A percentile compares a stretch with the other conserved stretches of the same genome.
These are phyloP conservation scores for Astrothelium subdiscretum DNA, from an alignment of 495 filamentous ascomycete species.

Conservation along the genomic window DNA sequence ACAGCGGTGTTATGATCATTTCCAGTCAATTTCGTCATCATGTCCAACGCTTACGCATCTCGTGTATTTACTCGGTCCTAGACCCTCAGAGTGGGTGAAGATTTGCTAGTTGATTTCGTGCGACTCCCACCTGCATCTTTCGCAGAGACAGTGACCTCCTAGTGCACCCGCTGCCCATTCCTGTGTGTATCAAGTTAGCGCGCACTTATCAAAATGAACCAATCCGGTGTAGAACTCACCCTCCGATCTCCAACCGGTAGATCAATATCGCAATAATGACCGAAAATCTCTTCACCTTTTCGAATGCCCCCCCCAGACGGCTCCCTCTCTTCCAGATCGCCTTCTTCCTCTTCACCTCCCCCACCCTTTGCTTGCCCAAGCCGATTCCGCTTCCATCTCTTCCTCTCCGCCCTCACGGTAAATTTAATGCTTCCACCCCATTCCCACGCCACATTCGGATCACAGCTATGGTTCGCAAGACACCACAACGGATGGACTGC, in stretches of 20 bases:
- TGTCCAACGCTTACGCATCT: too few species aligned
- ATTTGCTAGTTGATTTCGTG: too few species aligned
- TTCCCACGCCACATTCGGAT: conserved; percentile 89
- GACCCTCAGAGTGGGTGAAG: too few species aligned
- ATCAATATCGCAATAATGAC: conserved; percentile 87
- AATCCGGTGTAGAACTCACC: conserved; percentile 23
- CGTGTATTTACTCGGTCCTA: too few species aligned
- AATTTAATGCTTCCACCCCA: conserved; percentile 81
- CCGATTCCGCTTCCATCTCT: conserved; percentile 32
- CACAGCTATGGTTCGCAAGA: conserved; percentile 84
- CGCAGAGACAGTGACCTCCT: conserved; percentile 75
- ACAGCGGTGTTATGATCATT: too few species aligned
- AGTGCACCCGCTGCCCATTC: conserved; percentile 76
- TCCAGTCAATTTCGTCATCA: too few species aligned
- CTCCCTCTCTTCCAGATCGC: background rate
- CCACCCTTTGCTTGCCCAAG: conserved; percentile 13
- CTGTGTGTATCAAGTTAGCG: background rate
- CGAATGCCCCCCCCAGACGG: conserved; percentile 32
- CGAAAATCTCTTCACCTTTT: conserved; percentile 73
- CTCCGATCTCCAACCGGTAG: conserved; percentile 65
- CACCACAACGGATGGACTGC: conserved; percentile 69
- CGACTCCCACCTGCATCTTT: conserved; percentile 56
- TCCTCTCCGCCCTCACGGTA: conserved; percentile 35
- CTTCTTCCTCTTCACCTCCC: conserved; percentile 23
- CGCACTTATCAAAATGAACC: too few species aligned